Evolutionary conservation across 2,329 filamentous ascomycete species (phyloP).

Genomic region (Exophiala calicioides): DNA sequence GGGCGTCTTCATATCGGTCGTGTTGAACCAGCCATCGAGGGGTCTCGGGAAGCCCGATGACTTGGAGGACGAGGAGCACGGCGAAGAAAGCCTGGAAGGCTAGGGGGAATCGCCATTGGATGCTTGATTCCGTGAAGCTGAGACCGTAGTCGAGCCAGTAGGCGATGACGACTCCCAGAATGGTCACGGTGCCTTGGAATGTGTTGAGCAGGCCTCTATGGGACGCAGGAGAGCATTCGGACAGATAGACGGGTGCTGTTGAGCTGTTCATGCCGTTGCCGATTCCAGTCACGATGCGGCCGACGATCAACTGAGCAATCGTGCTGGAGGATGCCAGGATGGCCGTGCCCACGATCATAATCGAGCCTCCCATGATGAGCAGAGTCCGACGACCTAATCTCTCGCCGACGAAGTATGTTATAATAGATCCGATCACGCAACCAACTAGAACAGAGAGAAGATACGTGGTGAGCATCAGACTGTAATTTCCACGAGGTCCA

Average conservation of each 20-base stretch:
- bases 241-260: conserved; percentile 31
- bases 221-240: conserved; percentile 16
- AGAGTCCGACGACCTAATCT: conserved; percentile 53
- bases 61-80: conserved; percentile 51
- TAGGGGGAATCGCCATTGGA: conserved; percentile 59
- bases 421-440: conserved; percentile 52
- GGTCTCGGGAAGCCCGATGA: conserved; percentile 57
- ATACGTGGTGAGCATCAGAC: too few relatives aligned
- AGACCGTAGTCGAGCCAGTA: conserved; percentile 56
- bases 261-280: conserved; percentile 32
- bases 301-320: conserved; percentile 32
- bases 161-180: too few relatives aligned
- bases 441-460: too few relatives aligned
- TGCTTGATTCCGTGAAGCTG: conserved; percentile 51
- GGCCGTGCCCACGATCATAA: conserved; percentile 46
- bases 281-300: conserved; percentile 27
- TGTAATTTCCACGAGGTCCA: too few relatives aligned
- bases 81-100: conserved; percentile 61
- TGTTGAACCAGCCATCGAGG: conserved; percentile 61
- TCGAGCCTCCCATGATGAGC: conserved; percentile 51
- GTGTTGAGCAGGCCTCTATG: neutral
- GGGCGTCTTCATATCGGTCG: conserved; percentile 54
- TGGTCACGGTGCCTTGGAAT: neutral
- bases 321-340: conserved; percentile 32
- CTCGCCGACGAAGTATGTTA: conserved; percentile 53